These are phyloP conservation scores for Boechera divaricarpa DNA, from an alignment of 345 rosid genomes.

Conservation along the genomic window DNA sequence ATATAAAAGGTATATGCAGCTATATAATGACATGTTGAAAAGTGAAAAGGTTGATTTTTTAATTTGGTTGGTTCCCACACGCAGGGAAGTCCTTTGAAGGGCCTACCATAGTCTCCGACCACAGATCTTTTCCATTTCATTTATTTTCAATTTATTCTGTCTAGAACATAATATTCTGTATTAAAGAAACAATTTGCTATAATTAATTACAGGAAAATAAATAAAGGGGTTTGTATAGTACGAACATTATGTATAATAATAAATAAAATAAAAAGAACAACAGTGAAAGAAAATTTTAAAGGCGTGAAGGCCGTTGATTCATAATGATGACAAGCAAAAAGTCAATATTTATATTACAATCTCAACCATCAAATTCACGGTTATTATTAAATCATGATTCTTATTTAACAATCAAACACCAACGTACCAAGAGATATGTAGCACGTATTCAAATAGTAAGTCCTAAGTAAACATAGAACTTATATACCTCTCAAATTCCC, in stretches of 20 bases:
- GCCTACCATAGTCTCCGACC: slow-evolving; percentile 39
- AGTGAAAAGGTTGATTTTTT: slow-evolving; percentile 32
- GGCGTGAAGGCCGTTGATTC: slow-evolving; percentile 26
- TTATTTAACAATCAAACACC: slow-evolving; percentile 20
- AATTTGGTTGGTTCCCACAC: slow-evolving; percentile 55
- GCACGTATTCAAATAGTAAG: slow-evolving; percentile 18
- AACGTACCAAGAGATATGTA: slow-evolving; percentile 23
- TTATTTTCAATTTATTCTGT: slow-evolving; percentile 3
- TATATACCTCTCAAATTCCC: background rate
- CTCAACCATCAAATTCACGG: slow-evolving; percentile 31
- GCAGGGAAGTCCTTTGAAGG: slow-evolving; percentile 50
- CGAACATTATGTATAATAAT: slow-evolving; percentile 1
- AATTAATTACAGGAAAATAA: background rate
- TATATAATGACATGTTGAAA: slow-evolving; percentile 40
- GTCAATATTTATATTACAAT: slow-evolving; percentile 23
- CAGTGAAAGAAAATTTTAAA: slow-evolving; percentile 19
- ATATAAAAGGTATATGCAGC: slow-evolving; percentile 7
- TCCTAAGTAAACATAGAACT: slow-evolving; percentile 20
- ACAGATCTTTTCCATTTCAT: background rate
- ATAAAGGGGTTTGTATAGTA: slow-evolving; percentile 1
- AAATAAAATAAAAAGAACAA: background rate
- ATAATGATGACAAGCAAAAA: slow-evolving; percentile 20
- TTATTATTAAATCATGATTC: slow-evolving; percentile 15
- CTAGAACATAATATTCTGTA: slow-evolving; percentile 3
- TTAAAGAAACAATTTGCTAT: slow-evolving; percentile 15